Evolutionary conservation across 2,329 filamentous ascomycete genomes (phyloP), one percentile per base, ranked within the genome.

Genomic region (Fusarium palustre): DNA sequence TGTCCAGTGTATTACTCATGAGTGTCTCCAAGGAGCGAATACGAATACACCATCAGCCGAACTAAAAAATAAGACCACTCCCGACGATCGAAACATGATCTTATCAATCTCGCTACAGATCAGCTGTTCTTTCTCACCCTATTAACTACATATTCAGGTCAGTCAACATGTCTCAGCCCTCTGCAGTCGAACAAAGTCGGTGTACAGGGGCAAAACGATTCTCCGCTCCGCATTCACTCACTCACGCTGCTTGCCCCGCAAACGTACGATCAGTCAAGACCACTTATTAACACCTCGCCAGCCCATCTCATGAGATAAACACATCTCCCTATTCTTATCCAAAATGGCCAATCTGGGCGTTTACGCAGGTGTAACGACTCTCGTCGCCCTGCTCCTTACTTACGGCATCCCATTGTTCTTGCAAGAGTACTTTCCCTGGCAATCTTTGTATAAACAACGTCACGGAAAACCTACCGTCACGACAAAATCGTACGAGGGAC

Each of bases 341-440:
- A 25, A 34, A 41, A 74, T 75, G 73, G 63, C 64, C 15, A 69
- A 49, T 36, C 47, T 58, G 15, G 33, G 47, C 8, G 28, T 68
- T 15, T 47, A 67, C 15, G 43, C 65, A 22, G 69, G 31, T 8
- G 58, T 47, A 3, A 61, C 62, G 25, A 59, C 73, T 2, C 24
- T 75, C 22, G 38, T 73, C n/a, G 20, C 75, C 31, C 5, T 59
- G 3, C 28, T 45, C 5, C 41, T 79, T 22, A 77, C 73, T 0
- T 77, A 64, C 39, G 78, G 72, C 2, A 65, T 80, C 13, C 78
- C 79, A 2, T 20, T 71, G 28, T 73, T 80, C 45, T 34, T 79
- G 13, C 73, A 66, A 4, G 79, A 80, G 45, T 79, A 78, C 45
- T 80, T 80, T 55, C 79, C 79, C 1, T 80, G 74, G 70, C 73